Base-by-base conservation (phyloP, 345 rosid species). In the Nasturtium officinale region DNA sequence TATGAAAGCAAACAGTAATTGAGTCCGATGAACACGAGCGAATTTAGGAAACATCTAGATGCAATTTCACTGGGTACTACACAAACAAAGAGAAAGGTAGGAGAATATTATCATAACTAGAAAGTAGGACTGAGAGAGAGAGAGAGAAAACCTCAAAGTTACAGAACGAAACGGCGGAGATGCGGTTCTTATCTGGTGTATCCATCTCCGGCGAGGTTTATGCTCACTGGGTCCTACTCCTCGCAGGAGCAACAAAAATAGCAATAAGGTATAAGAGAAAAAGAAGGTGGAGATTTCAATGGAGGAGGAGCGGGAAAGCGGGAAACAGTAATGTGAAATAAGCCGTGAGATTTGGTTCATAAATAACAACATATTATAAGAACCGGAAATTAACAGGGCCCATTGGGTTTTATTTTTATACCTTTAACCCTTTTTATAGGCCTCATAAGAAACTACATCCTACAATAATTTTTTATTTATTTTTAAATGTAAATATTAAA, bases 181-280 rank as follows among this genome's bases (percentile, higher is more conserved):
- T 53, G 63, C 75, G 82, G 58, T 79, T 77, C 68, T 81, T 89
- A 17, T 84, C 89, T 12, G 91, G 96, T 12, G 96, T 87, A 29
- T 82, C 84, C 83, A 89, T 84, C 71, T 68, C 78, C 82, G 65
- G 28, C 71, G 64, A 74, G 69, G 66, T 38, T 23, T 28, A 3
- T 37, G 8, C 9, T 28, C 25, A 61, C 52, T 71, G 26, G n/a
- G n/a, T n/a, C n/a, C n/a, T n/a, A n/a, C n/a, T n/a, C n/a, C n/a
- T n/a, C n/a, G n/a, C n/a, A n/a, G n/a, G n/a, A n/a, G n/a, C n/a
- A n/a, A n/a, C n/a, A n/a, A n/a, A n/a, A n/a, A n/a, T n/a, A n/a
- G n/a, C n/a, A n/a, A n/a, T n/a, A n/a, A n/a, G n/a, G n/a, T n/a
- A n/a, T n/a, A n/a, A n/a, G n/a, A n/a, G n/a, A n/a, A n/a, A 30